Base-by-base conservation (phyloP, 2,329 filamentous ascomycete species). In the Scedosporium dehoogii region DNA sequence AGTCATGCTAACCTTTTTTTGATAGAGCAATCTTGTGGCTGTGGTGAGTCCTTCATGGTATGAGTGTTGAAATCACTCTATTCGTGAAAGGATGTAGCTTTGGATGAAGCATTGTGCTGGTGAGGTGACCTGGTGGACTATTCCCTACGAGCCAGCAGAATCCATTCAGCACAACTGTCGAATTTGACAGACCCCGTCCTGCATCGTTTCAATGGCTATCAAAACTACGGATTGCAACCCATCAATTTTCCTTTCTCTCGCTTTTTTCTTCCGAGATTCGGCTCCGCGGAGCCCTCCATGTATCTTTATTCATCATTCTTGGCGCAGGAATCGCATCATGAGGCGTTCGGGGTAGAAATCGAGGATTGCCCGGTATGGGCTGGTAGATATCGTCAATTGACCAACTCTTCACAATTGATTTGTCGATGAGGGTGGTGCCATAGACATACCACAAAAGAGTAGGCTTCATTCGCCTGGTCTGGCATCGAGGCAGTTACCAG, bases 31-130 rank as follows among this genome's bases (percentile, higher is more conserved):
- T 85, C 96, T 81, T 97, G 93, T 70, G 93, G 93, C 46, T 97
- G 93, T 68, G 93, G 93, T 71, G 93, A 97, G 78, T 96, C 92
- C 1, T 97, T 97, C 73, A 96, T 91, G 87, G 89, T 92, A 62
- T 86, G 73, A 69, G 33, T 25, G 16, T 25, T 27, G 33, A 38
- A 38, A 12, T 38, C 33, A 38, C 33, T 38, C 33, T 12, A 38
- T 38, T 38, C 33, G 4, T 38, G 10, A 12, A 38, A 3, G 4
- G 33, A 12, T 12, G 3, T 3, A 9, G n/a, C 33, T 23, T 23
- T 23, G 2, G 14, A 12, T 3, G 46, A 23, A 51, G 46, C 46
- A 18, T 21, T 51, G 16, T 3, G 46, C n/a, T 18, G 33, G 14
- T 38, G 33, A 38, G 44, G 44, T 48, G n/a, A n/a, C n/a, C 4